Evolutionary conservation across 352 stramenopile genomes (phyloP).

Genomic region (Phytophthora uliginosa): DNA sequence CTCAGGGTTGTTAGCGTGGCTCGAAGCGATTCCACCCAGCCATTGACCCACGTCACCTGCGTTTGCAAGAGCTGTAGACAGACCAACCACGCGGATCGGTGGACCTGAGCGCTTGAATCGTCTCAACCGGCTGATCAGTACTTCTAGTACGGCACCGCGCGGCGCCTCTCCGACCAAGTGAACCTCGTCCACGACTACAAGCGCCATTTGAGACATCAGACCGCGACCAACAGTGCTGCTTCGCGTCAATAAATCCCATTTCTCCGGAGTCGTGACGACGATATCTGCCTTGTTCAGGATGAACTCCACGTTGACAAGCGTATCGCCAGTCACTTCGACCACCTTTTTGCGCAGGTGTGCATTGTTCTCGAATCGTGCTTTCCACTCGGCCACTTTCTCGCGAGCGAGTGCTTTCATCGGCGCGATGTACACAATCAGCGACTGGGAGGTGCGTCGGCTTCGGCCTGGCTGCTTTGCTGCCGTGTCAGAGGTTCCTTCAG

Average conservation of each 20-base stretch:
- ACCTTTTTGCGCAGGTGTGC: slow-evolving; percentile 91
- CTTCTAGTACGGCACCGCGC: slow-evolving; percentile 92
- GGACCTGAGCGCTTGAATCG: slow-evolving; percentile 78
- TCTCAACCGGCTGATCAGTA: slow-evolving; percentile 91
- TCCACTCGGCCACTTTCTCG: slow-evolving; percentile 98
- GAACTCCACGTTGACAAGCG: slow-evolving; percentile 93
- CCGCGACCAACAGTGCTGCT: slow-evolving; percentile 80
- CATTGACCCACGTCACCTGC: slow-evolving; percentile 96
- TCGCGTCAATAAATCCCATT: slow-evolving; percentile 98
- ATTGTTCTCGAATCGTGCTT: slow-evolving; percentile 90
- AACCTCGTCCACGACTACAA: slow-evolving; percentile 99
- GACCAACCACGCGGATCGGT: slow-evolving; percentile 93
- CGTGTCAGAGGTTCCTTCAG: background rate
- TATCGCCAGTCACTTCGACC: slow-evolving; percentile 98
- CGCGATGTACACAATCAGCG: slow-evolving; percentile 98
- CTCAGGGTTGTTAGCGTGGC: slow-evolving; percentile 35
- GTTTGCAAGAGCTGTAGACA: slow-evolving; percentile 98
- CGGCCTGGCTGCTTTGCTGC: background rate
- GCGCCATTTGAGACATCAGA: slow-evolving; percentile 78
- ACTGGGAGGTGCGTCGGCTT: slow-evolving; percentile 21
- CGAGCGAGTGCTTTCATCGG: slow-evolving; percentile 97
- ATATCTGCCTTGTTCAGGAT: slow-evolving; percentile 95
- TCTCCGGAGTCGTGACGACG: slow-evolving; percentile 98
- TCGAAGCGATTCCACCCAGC: slow-evolving; percentile 94
- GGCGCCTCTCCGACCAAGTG: slow-evolving; percentile 97